These are phyloP conservation scores for Coniochaeta sp. DNA, from an alignment of 2,329 filamentous ascomycete species.

Conservation along the genomic window DNA sequence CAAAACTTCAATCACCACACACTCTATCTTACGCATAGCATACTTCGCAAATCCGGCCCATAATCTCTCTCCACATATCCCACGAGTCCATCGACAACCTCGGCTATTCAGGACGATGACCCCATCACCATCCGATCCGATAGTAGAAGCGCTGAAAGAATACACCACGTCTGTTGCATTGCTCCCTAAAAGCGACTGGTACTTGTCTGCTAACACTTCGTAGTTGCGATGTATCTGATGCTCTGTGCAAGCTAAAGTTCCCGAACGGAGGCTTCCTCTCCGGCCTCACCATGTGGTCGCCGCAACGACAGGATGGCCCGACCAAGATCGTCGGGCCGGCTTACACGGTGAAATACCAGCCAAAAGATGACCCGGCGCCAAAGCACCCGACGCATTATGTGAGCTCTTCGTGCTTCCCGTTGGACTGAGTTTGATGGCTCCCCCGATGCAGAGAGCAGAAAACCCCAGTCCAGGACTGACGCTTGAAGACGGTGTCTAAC, in stretches of 20 bases:
- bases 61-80: too few species aligned
- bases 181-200: background rate
- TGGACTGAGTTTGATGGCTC: background rate
- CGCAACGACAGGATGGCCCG: conserved; percentile 38
- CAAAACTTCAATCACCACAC: too few species aligned
- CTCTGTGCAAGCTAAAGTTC: conserved; percentile 40
- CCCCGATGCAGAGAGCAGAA: too few species aligned
- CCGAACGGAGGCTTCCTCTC: conserved; percentile 46
- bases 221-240: conserved; percentile 45
- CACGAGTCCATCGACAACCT: background rate
- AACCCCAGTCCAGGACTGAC: too few species aligned
- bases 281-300: conserved; percentile 48
- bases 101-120: background rate
- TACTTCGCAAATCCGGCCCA: too few species aligned
- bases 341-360: conserved; percentile 46
- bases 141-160: conserved; percentile 22
- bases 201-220: background rate
- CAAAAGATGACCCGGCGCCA: conserved; percentile 35
- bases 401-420: background rate
- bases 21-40: too few species aligned
- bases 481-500: too few species aligned
- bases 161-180: conserved; percentile 24
- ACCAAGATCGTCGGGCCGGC: conserved; percentile 49
- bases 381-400: conserved; percentile 37
- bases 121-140: conserved; percentile 12